A percentile compares a stretch with the other conserved stretches of the same genome.
Evolutionary conservation across 176 grass and related monocot species (phyloP).

Genomic region (Alloteropsis semialata): DNA sequence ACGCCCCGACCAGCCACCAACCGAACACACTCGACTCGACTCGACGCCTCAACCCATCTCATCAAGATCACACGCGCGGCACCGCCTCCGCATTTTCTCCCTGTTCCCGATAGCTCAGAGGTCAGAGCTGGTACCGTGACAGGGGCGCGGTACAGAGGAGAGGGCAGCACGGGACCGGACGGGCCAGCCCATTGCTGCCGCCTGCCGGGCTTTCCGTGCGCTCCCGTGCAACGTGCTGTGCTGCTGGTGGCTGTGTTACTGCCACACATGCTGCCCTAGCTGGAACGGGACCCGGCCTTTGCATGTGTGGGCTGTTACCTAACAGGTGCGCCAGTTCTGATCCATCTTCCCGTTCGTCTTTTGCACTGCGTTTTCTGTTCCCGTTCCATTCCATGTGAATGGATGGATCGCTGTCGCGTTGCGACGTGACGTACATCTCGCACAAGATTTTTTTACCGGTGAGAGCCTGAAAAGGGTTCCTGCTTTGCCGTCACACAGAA

Average conservation of each 20-base stretch:
- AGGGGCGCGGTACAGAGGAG: not conserved
- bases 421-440: not conserved
- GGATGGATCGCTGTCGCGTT: too few relatives aligned
- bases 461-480: not conserved
- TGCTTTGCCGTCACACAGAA: too few relatives aligned
- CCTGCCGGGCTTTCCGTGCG: too few relatives aligned
- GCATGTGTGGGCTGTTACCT: too few relatives aligned
- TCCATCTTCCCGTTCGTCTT: not conserved
- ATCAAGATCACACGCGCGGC: not conserved
- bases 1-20: not conserved
- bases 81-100: not conserved
- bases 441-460: not conserved
- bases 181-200: too few relatives aligned
- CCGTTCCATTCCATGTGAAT: not conserved
- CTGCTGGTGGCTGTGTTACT: too few relatives aligned
- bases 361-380: not conserved
- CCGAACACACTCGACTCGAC: not conserved
- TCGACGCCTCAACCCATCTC: not conserved
- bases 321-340: too few relatives aligned
- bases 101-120: not conserved
- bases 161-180: too few relatives aligned
- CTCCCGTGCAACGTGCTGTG: too few relatives aligned
- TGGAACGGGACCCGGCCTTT: too few relatives aligned
- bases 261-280: too few relatives aligned
- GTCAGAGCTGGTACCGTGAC: not conserved